A percentile compares a stretch with the other conserved stretches of the same genome.
phyloP scores from a whole-genome alignment of 2,329 filamentous ascomycete species.

The Fusarium anthophilum region DNA sequence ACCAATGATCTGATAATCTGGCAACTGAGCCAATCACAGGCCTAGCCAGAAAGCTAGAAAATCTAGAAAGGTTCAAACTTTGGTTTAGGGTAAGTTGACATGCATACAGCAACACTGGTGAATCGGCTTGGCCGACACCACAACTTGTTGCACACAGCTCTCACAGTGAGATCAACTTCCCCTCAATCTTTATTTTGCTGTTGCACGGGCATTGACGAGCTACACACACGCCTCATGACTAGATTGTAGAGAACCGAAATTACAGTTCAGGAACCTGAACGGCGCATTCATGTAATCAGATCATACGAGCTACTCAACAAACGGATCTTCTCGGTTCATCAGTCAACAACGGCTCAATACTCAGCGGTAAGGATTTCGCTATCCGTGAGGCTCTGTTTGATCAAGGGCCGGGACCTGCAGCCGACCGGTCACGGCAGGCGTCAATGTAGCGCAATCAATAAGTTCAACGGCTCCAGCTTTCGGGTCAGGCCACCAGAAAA shows the following conservation, averaged over 20 bases:
- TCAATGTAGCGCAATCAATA: constrained; percentile 8
- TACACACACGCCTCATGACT: constrained; percentile 14
- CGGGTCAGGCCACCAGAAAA: constrained; percentile 24
- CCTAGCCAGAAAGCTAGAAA: neutral
- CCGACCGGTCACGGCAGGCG: constrained; percentile 5
- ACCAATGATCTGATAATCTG: neutral
- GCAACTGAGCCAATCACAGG: neutral
- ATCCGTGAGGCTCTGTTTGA: constrained; percentile 29
- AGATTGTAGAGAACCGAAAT: neutral
- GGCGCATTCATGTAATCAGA: neutral
- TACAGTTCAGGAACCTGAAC: neutral
- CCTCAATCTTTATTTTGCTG: neutral
- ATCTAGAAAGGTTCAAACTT: constrained; percentile 1
- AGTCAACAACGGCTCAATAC: neutral
- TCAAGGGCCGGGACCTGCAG: constrained; percentile 15
- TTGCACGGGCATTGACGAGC: neutral
- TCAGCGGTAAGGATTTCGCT: constrained; percentile 2
- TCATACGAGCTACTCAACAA: constrained; percentile 28
- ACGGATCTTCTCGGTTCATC: constrained; percentile 19
- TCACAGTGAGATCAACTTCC: constrained; percentile 15
- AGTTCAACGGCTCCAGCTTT: neutral
- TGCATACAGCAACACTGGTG: neutral
- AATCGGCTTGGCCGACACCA: constrained; percentile 15
- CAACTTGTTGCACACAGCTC: neutral
- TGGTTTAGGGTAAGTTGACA: constrained; percentile 11